Evolutionary conservation across 2,329 filamentous ascomycete genomes (phyloP).

Genomic region (Tolypocladium guangdongense): DNA sequence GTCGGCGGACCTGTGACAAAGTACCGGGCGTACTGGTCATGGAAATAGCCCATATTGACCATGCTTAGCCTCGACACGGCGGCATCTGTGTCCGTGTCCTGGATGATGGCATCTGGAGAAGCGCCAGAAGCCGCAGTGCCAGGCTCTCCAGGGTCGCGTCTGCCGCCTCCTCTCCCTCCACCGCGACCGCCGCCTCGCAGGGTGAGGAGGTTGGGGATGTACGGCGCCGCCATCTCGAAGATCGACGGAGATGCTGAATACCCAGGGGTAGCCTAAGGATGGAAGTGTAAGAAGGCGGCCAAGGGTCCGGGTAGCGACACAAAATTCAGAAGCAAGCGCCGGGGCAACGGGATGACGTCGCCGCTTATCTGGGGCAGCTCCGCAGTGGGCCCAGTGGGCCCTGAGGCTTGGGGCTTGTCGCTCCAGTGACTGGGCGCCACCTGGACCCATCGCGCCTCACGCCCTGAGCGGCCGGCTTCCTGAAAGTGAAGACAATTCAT

Average conservation of each 20-base stretch:
- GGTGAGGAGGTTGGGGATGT: slow-evolving; percentile 69
- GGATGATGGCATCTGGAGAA: slow-evolving; percentile 63
- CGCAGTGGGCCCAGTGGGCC: too few species aligned
- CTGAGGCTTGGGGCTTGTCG: too few species aligned
- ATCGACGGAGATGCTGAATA: background rate
- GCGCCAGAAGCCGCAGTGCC: slow-evolving; percentile 19
- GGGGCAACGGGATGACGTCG: too few species aligned
- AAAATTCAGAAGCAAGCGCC: too few species aligned
- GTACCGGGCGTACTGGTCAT: slow-evolving; percentile 64
- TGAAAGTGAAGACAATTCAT: too few species aligned
- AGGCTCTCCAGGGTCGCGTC: slow-evolving; percentile 12
- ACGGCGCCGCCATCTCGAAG: slow-evolving; percentile 51
- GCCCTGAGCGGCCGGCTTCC: too few species aligned
- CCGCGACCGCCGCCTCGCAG: slow-evolving; percentile 31
- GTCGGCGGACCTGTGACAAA: slow-evolving; percentile 52
- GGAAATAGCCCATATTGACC: slow-evolving; percentile 72
- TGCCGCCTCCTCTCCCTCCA: slow-evolving; percentile 29
- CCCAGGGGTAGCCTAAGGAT: background rate
- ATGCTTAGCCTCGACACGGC: slow-evolving; percentile 82
- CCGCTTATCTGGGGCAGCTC: too few species aligned
- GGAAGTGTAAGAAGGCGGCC: background rate
- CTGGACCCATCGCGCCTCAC: too few species aligned
- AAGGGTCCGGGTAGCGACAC: background rate
- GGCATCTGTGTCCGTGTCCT: slow-evolving; percentile 86
- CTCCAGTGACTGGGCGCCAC: too few species aligned